phyloP scores from a whole-genome alignment of 2,329 filamentous ascomycete genomes.

The Beauveria australis region DNA sequence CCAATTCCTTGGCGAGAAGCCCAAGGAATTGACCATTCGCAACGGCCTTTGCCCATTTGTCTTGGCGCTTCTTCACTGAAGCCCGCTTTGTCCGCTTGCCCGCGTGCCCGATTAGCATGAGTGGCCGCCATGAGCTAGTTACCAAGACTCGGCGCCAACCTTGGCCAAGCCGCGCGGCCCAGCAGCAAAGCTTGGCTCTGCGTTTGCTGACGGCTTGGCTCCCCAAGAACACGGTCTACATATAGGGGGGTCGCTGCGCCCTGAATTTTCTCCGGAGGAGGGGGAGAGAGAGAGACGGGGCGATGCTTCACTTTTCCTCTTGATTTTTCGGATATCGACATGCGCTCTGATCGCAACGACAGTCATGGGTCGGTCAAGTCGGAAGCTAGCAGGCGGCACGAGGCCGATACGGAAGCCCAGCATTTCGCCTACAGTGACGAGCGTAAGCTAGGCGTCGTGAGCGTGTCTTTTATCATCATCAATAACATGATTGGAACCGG shows the following conservation, averaged over 20 bases:
- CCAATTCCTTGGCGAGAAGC: neutral
- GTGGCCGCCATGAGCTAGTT: too few relatives aligned
- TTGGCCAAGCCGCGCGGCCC: too few relatives aligned
- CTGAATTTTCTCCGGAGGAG: too few relatives aligned
- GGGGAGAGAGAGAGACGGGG: neutral
- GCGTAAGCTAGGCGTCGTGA: conserved; percentile 43
- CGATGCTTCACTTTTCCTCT: too few relatives aligned
- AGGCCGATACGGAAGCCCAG: conserved; percentile 29
- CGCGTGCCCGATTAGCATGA: too few relatives aligned
- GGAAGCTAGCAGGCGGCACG: too few relatives aligned
- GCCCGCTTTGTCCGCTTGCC: neutral
- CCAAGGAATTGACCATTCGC: neutral
- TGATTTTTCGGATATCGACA: neutral
- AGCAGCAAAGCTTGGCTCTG: too few relatives aligned
- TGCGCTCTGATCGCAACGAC: neutral
- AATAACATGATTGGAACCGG: conserved; percentile 54
- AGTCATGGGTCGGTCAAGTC: neutral
- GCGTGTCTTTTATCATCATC: conserved; percentile 45
- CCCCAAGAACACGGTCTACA: too few relatives aligned
- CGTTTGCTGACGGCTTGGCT: too few relatives aligned
- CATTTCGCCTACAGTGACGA: conserved; percentile 31
- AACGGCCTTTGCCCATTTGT: neutral
- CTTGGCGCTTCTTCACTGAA: neutral
- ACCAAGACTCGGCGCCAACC: too few relatives aligned
- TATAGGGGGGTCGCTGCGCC: too few relatives aligned